Evolutionary conservation across 768 basidiomycete species (phyloP), one percentile per base, ranked within the genome.

Genomic region (Strobilomyces echinocephalus): DNA sequence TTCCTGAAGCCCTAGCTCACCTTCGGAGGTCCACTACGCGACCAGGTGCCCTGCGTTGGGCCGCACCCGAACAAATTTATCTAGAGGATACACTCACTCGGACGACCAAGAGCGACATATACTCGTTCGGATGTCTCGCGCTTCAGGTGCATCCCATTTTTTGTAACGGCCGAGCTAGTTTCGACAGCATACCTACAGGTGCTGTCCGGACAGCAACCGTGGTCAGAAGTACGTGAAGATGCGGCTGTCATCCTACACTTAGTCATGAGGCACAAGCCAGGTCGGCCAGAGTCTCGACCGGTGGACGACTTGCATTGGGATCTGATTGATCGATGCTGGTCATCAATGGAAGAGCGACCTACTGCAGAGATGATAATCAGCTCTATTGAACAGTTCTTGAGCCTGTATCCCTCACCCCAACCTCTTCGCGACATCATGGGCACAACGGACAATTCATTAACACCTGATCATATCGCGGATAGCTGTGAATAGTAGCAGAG

Each of bases 261-360:
- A 21, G 12, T 15, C 0, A 8, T 28, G 20, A 56, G 57, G 5
- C 11, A 39, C 8, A 50, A 47, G 7, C 58, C 57, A 3, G n/a
- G 21, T 2, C 47, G 58, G 10, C 57, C 57, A 34, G 34, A 26
- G 3, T 49, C 24, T n/a, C 36, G 38, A 26, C 10, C 7, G 4
- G 21, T 58, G 0, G 34, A 48, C 12, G 39, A 58, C 16, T 12
- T 4, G 8, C 42, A 58, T 33, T 58, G 57, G 57, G 4, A 46
- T 8, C 41, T 58, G 8, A 58, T 58, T 15, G 35, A 56, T 15
- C 15, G 7, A 9, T 58, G 54, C 28, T 58, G 54, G 54, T 34
- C 33, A 8, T 0, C n/a, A 4, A 20, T 44, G 1, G 16, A 54
- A 5, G 41, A 48, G 6, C 53, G 53, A 14, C 57, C 57, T 18